These are phyloP conservation scores for Scheffersomyces segobiensis DNA, from an alignment of 1,139 yeast species.

Conservation along the genomic window DNA sequence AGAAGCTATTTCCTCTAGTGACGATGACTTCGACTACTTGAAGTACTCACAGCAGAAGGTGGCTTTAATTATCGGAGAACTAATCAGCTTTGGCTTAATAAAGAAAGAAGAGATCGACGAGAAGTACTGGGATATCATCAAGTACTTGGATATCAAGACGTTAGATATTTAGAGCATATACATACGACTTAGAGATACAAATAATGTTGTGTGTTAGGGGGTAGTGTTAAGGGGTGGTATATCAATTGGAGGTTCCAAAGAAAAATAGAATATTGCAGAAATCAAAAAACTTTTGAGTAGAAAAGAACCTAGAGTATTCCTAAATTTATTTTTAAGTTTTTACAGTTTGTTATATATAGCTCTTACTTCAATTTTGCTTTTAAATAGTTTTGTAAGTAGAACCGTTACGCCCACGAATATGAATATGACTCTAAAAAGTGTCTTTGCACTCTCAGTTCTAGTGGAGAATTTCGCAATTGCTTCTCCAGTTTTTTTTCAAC, in stretches of 20 bases:
- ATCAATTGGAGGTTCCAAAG: neutral
- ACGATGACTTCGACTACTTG: slow-evolving; percentile 79
- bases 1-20: slow-evolving; percentile 42
- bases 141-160: slow-evolving; percentile 40
- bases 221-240: neutral
- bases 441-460: too few species aligned
- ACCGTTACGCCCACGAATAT: too few species aligned
- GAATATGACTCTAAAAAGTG: too few species aligned
- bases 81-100: slow-evolving; percentile 61
- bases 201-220: neutral
- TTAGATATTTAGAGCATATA: slow-evolving; percentile 22
- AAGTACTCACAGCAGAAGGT: slow-evolving; percentile 76
- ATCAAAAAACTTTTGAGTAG: too few species aligned
- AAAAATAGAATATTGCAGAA: neutral
- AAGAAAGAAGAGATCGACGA: slow-evolving; percentile 32
- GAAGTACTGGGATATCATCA: slow-evolving; percentile 27
- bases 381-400: too few species aligned
- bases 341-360: too few species aligned
- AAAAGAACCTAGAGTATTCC: too few species aligned
- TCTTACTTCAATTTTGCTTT: too few species aligned
- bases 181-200: neutral
- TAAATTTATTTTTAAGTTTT: too few species aligned
- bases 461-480: neutral
- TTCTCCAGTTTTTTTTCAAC: neutral
- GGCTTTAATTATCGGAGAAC: slow-evolving; percentile 72